Percentiles rank a stretch among this genome's conserved stretches.
These are phyloP conservation scores for Zygotorulaspora florentina DNA, from an alignment of 805 yeast species.

Conservation along the genomic window DNA sequence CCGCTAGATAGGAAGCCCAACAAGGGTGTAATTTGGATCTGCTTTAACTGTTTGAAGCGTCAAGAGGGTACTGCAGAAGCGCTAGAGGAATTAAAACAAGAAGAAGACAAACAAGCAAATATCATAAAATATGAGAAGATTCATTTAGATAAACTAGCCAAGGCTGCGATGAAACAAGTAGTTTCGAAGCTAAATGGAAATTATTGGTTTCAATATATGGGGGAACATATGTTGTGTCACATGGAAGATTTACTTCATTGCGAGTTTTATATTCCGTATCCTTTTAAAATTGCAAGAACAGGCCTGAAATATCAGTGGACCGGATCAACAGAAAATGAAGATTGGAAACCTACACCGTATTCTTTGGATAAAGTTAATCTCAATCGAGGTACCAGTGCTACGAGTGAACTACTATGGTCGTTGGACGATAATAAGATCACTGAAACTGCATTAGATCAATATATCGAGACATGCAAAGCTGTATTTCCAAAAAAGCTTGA, in stretches of 20 bases:
- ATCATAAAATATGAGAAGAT: conserved; percentile 8
- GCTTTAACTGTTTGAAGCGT: conserved; percentile 69
- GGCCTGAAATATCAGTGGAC: conserved; percentile 32
- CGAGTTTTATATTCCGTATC: conserved; percentile 24
- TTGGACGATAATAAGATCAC: conserved; percentile 29
- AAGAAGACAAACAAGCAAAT: conserved; percentile 7
- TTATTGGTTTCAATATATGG: conserved; percentile 33
- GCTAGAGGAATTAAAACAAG: conserved; percentile 7
- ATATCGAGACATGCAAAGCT: conserved; percentile 47
- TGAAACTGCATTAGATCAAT: conserved; percentile 44
- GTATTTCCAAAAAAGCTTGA: conserved; percentile 53
- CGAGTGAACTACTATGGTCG: conserved; percentile 66
- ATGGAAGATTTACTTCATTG: conserved; percentile 21
- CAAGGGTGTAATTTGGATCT: conserved; percentile 86
- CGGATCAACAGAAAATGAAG: conserved; percentile 15
- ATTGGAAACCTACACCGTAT: conserved; percentile 15
- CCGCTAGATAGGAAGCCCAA: conserved; percentile 77
- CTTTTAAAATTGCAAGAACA: conserved; percentile 25
- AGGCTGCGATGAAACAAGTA: conserved; percentile 12
- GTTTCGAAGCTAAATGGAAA: conserved; percentile 14
- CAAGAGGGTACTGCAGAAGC: conserved; percentile 41
- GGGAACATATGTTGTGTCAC: conserved; percentile 21
- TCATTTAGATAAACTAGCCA: conserved; percentile 16
- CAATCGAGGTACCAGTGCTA: conserved; percentile 75
- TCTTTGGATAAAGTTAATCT: conserved; percentile 7